These are phyloP conservation scores for Paulownia fortunei DNA, from an alignment of 257 asterid species.

Conservation along the genomic window DNA sequence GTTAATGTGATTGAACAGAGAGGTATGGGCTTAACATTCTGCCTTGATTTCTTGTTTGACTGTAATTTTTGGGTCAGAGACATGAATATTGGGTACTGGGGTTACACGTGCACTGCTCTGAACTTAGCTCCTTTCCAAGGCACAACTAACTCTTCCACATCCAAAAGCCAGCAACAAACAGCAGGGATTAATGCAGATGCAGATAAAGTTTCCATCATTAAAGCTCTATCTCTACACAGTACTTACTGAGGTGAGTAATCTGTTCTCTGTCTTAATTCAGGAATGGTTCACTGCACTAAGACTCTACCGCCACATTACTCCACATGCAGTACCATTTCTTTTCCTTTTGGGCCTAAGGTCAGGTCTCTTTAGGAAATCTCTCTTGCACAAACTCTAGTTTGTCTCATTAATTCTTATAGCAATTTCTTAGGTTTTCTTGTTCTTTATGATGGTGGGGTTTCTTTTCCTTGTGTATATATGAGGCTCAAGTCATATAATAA, in stretches of 20 bases:
- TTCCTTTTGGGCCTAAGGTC: not conserved
- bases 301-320: not conserved
- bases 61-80: conserved; percentile 23
- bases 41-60: conserved; percentile 37
- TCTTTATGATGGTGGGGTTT: not conserved
- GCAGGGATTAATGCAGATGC: conserved; percentile 32
- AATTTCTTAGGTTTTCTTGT: not conserved
- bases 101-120: conserved; percentile 49
- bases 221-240: not conserved
- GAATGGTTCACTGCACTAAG: conserved; percentile 30
- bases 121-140: conserved; percentile 53
- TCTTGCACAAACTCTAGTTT: not conserved
- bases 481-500: too few relatives aligned
- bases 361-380: not conserved
- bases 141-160: conserved; percentile 47
- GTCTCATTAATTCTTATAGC: not conserved
- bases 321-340: not conserved
- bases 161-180: conserved; percentile 37
- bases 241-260: conserved; percentile 24
- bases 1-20: conserved; percentile 15
- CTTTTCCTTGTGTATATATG: not conserved
- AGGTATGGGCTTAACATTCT: conserved; percentile 39
- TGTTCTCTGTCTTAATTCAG: conserved; percentile 27
- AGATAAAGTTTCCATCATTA: conserved; percentile 28
- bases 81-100: conserved; percentile 36